These are phyloP conservation scores for Acanthamoeba sp. DNA, from an alignment of 208 protist species.

Conservation along the genomic window DNA sequence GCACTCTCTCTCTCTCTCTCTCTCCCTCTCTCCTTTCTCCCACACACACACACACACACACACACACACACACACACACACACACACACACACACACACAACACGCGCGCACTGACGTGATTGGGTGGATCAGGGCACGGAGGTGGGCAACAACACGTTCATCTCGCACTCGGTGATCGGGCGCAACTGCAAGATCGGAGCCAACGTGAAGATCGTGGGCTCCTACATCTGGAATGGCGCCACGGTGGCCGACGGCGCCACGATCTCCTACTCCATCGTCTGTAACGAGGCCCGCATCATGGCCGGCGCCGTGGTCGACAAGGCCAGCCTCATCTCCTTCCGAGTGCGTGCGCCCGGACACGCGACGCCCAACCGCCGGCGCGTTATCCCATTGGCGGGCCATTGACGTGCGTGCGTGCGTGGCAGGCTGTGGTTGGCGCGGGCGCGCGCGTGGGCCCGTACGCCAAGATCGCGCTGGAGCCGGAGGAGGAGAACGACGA, in stretches of 20 bases:
- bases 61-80: no score
- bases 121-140: neutral
- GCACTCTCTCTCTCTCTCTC: neutral
- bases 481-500: constrained; percentile 26
- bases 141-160: constrained; percentile 66
- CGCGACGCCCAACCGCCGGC: no score
- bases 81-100: no score
- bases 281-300: constrained; percentile 41
- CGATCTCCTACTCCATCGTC: constrained; percentile 74
- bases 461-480: constrained; percentile 13
- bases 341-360: no score
- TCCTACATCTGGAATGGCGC: constrained; percentile 85
- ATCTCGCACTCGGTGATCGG: constrained; percentile 83
- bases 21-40: neutral
- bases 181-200: constrained; percentile 83
- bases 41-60: no score
- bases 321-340: constrained; percentile 53
- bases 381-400: no score
- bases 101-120: constrained; percentile 1
- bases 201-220: constrained; percentile 80
- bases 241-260: constrained; percentile 73
- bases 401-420: neutral
- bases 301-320: neutral
- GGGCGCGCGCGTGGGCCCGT: neutral
- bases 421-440: constrained; percentile 1